Conservation (phyloP, 2,329 filamentous ascomycete species). For the Talaromyces sp. region DNA sequence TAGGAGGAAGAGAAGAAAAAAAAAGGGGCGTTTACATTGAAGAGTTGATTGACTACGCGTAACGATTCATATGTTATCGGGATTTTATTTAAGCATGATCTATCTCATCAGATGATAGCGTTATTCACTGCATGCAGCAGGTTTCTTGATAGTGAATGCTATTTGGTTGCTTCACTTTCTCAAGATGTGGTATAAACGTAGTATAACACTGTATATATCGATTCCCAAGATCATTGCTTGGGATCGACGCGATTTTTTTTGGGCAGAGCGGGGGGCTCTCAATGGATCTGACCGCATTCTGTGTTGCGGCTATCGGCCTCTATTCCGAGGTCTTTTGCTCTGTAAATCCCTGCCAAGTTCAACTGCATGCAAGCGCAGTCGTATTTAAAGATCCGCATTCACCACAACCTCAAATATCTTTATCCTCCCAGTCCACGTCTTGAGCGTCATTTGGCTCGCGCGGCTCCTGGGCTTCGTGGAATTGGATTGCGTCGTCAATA, state of each 20-base stretch:
- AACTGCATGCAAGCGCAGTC: neutral
- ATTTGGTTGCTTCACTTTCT: neutral
- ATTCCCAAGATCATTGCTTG: neutral
- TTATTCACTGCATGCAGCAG: neutral
- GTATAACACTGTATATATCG: neutral
- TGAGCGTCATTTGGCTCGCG: slow-evolving; percentile 69
- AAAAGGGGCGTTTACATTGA: neutral
- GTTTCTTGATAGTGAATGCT: neutral
- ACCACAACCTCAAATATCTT: slow-evolving; percentile 16
- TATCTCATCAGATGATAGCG: neutral
- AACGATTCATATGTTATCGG: neutral
- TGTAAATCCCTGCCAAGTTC: neutral
- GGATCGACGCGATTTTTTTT: neutral
- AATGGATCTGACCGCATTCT: neutral
- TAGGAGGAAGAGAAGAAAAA: neutral
- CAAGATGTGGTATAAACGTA: neutral
- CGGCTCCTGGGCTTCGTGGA: slow-evolving; percentile 87
- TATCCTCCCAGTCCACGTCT: slow-evolving; percentile 49
- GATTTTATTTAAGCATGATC: neutral
- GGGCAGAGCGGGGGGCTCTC: neutral
- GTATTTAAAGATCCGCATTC: neutral
- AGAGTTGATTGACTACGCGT: neutral
- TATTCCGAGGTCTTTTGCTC: neutral
- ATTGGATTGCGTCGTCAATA: slow-evolving; percentile 92
- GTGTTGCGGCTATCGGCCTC: neutral